Percentiles rank a stretch among this genome's conserved stretches.
phyloP scores from a whole-genome alignment of 257 asterid species.

The Solanum bulbocastanum region DNA sequence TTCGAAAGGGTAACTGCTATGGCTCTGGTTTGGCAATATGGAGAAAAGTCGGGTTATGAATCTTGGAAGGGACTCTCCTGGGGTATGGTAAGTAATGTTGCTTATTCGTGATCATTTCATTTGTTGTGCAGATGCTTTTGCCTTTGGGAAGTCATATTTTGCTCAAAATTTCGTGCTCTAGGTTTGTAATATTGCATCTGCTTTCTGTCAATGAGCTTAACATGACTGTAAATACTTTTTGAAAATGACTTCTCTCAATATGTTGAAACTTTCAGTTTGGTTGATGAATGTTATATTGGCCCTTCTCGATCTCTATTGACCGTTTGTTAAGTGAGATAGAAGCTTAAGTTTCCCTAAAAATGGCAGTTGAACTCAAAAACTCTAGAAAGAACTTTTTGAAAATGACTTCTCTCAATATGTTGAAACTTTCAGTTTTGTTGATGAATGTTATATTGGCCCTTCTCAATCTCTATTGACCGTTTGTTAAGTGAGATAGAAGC shows the following conservation, averaged over 20 bases:
- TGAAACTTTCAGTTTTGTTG: too few relatives aligned
- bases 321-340: neutral
- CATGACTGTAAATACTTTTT: neutral
- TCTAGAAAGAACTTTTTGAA: too few relatives aligned
- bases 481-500: too few relatives aligned
- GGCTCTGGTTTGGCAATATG: conserved; percentile 96
- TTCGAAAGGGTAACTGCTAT: conserved; percentile 71
- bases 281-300: neutral
- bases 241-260: neutral
- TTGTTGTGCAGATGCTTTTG: neutral
- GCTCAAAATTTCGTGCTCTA: neutral
- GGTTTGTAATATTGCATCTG: neutral
- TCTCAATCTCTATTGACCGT: too few relatives aligned
- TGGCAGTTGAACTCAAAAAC: too few relatives aligned
- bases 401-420: too few relatives aligned
- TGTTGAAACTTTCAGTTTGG: neutral
- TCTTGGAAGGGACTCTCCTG: conserved; percentile 99
- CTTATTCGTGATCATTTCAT: neutral
- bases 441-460: too few relatives aligned
- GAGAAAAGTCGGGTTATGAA: conserved; percentile 71
- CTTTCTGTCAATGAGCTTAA: neutral
- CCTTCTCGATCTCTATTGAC: neutral
- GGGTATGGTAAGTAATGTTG: conserved; percentile 73
- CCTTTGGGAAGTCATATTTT: neutral
- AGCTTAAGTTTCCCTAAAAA: neutral